Percentiles rank a stretch among this genome's conserved stretches.
phyloP scores from a whole-genome alignment of 371 early-diverging fungal species.

The Mucor plumbeus region DNA sequence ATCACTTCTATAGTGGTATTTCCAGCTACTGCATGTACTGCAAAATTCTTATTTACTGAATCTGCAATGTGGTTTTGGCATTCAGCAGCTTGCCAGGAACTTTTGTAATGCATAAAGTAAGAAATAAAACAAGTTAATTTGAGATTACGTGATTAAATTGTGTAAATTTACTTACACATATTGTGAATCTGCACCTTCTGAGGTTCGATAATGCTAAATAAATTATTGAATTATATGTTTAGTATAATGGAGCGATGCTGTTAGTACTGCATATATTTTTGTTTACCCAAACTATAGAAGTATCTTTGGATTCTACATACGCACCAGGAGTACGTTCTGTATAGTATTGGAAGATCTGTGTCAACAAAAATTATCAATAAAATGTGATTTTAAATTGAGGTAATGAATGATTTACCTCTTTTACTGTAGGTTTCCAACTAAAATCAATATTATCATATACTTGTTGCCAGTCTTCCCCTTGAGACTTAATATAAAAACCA shows the following conservation, averaged over 20 bases:
- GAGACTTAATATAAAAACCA: constrained; percentile 81
- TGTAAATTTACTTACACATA: constrained; percentile 52
- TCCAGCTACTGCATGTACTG: constrained; percentile 89
- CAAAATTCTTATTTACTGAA: constrained; percentile 81
- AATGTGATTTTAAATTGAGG: background rate
- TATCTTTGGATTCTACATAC: constrained; percentile 79
- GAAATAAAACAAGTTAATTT: background rate
- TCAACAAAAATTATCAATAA: background rate
- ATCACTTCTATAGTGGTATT: constrained; percentile 92
- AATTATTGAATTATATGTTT: background rate
- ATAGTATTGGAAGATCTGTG: constrained; percentile 81
- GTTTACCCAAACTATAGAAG: constrained; percentile 76
- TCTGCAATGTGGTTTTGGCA: constrained; percentile 91
- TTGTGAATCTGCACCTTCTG: constrained; percentile 65
- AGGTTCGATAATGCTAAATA: constrained; percentile 71
- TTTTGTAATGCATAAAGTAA: constrained; percentile 4
- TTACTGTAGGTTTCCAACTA: constrained; percentile 84
- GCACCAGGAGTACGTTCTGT: constrained; percentile 90
- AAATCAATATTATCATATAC: constrained; percentile 80
- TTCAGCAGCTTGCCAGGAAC: constrained; percentile 88
- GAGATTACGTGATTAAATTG: background rate
- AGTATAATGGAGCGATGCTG: too few species aligned
- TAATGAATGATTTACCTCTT: constrained; percentile 33
- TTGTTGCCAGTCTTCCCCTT: constrained; percentile 78
- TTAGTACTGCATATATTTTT: background rate